Evolutionary conservation across 2,329 filamentous ascomycete species (phyloP).

Genomic region (Trichocomaceae sp.): DNA sequence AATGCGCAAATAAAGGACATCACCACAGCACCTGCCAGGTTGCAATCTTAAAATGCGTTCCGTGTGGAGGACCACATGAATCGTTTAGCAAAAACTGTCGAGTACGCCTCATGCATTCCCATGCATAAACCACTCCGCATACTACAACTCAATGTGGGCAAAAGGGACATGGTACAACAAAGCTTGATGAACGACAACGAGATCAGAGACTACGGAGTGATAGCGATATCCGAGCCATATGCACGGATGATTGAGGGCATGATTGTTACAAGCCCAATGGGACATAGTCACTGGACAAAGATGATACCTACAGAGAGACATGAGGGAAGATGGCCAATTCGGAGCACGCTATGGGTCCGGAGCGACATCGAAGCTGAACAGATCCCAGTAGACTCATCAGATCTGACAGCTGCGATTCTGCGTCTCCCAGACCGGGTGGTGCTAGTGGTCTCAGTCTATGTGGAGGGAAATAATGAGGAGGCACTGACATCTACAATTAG

Average conservation of each 20-base stretch:
- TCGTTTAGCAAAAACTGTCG: background rate
- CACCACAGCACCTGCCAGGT: background rate
- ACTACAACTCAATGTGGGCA: background rate
- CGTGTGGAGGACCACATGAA: background rate
- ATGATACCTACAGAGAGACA: background rate
- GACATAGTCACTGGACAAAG: background rate
- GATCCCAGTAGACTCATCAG: background rate
- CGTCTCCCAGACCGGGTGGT: background rate
- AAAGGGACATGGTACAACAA: background rate
- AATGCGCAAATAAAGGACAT: background rate
- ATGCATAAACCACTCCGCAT: background rate
- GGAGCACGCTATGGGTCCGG: background rate
- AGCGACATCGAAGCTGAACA: background rate
- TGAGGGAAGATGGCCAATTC: background rate
- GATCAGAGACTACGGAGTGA: background rate
- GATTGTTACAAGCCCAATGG: background rate
- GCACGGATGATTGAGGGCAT: background rate
- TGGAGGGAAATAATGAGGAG: background rate
- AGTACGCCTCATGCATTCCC: background rate
- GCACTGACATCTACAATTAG: too few relatives aligned
- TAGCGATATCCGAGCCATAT: background rate
- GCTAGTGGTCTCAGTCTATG: background rate
- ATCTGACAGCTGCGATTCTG: background rate
- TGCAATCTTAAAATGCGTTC: background rate
- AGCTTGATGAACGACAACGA: background rate